Conservation (phyloP, 2,329 filamentous ascomycete species). For the Ascochyta koolunga region DNA sequence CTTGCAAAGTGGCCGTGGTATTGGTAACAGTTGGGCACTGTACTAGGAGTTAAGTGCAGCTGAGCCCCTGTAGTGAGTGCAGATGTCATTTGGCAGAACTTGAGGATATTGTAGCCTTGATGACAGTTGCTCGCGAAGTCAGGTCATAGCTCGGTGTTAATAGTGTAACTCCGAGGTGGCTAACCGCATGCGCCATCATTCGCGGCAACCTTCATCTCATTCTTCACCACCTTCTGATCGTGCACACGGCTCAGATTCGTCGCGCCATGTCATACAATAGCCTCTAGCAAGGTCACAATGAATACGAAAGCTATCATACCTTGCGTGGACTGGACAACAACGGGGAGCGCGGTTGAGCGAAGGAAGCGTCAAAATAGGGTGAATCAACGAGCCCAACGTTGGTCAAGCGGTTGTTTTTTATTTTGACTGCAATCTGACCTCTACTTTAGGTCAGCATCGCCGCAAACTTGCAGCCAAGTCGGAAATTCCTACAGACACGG, state of each 20-base stretch:
- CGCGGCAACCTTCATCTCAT: not conserved
- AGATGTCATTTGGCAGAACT: not conserved
- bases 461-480: not conserved
- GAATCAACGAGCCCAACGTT: conserved; percentile 8
- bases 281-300: not conserved
- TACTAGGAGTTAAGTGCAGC: not conserved
- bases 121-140: not conserved
- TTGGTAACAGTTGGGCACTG: not conserved
- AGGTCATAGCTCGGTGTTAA: not conserved
- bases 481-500: not conserved
- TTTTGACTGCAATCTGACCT: not conserved
- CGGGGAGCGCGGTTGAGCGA: not conserved
- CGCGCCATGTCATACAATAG: not conserved
- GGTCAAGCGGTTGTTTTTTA: not conserved
- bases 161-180: not conserved
- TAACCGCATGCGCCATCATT: not conserved
- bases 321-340: conserved; percentile 5
- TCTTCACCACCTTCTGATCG: not conserved
- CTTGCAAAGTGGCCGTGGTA: not conserved
- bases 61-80: not conserved
- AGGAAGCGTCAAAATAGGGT: conserved; percentile 7
- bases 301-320: not conserved
- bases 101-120: not conserved
- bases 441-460: not conserved
- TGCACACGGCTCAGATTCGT: not conserved